These are phyloP conservation scores for Salix exigua DNA, from an alignment of 345 rosid species.

Conservation along the genomic window DNA sequence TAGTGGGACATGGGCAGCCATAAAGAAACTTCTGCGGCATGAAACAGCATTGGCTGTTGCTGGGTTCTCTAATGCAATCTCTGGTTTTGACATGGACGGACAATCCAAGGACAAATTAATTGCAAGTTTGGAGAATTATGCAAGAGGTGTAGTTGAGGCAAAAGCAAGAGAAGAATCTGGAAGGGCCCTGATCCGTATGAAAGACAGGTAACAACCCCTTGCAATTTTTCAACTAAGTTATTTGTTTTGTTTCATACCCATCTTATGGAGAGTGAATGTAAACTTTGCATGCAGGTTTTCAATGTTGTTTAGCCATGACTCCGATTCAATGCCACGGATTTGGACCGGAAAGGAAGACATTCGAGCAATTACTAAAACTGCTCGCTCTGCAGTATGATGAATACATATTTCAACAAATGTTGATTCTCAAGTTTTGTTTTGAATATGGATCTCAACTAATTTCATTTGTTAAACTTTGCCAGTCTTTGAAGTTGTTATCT, in stretches of 20 bases:
- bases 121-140: conserved; percentile 48
- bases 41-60: conserved; percentile 68
- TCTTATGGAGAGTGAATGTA: conserved; percentile 16
- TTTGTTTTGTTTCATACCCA: conserved; percentile 11
- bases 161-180: conserved; percentile 94
- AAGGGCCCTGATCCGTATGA: conserved; percentile 80
- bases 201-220: conserved; percentile 61
- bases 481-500: conserved; percentile 89
- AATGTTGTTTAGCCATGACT: conserved; percentile 79
- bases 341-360: conserved; percentile 99
- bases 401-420: not conserved
- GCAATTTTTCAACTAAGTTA: conserved; percentile 10
- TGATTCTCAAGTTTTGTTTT: not conserved
- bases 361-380: conserved; percentile 83
- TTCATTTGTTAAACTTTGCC: conserved; percentile 15
- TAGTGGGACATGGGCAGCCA: conserved; percentile 83
- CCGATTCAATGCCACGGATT: conserved; percentile 97
- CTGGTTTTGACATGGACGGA: conserved; percentile 78
- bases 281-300: conserved; percentile 61
- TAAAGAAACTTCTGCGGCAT: conserved; percentile 61
- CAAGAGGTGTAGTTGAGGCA: conserved; percentile 71
- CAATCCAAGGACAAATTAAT: conserved; percentile 60
- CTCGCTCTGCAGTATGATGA: conserved; percentile 77
- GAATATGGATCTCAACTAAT: conserved; percentile 13
- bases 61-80: conserved; percentile 62